Conservation (phyloP, 305 asterid species). For the Euphrasia arctica region DNA sequence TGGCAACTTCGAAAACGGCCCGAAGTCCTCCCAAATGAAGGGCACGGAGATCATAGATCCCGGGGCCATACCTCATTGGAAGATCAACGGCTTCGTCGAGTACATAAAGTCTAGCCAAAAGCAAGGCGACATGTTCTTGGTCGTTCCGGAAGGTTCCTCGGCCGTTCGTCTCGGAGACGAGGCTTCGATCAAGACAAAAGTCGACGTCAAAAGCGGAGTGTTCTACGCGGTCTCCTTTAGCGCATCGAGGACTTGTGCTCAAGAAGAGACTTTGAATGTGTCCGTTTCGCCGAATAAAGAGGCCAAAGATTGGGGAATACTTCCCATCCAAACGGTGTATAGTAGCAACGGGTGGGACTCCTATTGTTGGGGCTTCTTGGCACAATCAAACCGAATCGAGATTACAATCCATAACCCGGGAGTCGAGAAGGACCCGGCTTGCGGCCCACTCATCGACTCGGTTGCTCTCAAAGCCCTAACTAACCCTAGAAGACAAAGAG, state of each 20-base stretch:
- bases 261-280: slow-evolving; percentile 55
- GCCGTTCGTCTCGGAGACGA: slow-evolving; percentile 70
- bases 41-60: slow-evolving; percentile 51
- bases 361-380: slow-evolving; percentile 69
- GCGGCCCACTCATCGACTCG: slow-evolving; percentile 63
- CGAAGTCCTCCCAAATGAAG: slow-evolving; percentile 56
- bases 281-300: slow-evolving; percentile 42
- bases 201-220: slow-evolving; percentile 40
- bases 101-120: slow-evolving; percentile 62
- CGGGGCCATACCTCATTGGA: slow-evolving; percentile 61
- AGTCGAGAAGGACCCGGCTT: slow-evolving; percentile 48
- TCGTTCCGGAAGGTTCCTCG: slow-evolving; percentile 71
- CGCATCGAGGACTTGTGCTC: slow-evolving; percentile 73
- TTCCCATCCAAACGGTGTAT: slow-evolving; percentile 69
- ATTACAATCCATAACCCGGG: slow-evolving; percentile 57
- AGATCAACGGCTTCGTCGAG: slow-evolving; percentile 60
- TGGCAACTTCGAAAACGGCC: slow-evolving; percentile 64
- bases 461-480: slow-evolving; percentile 52
- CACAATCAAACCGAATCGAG: slow-evolving; percentile 42
- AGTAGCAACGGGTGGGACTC: slow-evolving; percentile 82
- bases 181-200: slow-evolving; percentile 54
- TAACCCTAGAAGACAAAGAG: slow-evolving; percentile 37
- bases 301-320: slow-evolving; percentile 51
- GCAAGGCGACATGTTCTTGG: slow-evolving; percentile 72
- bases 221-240: slow-evolving; percentile 61